Base-by-base conservation (phyloP, 768 basidiomycete genomes). In the Lactarius trivialis region DNA sequence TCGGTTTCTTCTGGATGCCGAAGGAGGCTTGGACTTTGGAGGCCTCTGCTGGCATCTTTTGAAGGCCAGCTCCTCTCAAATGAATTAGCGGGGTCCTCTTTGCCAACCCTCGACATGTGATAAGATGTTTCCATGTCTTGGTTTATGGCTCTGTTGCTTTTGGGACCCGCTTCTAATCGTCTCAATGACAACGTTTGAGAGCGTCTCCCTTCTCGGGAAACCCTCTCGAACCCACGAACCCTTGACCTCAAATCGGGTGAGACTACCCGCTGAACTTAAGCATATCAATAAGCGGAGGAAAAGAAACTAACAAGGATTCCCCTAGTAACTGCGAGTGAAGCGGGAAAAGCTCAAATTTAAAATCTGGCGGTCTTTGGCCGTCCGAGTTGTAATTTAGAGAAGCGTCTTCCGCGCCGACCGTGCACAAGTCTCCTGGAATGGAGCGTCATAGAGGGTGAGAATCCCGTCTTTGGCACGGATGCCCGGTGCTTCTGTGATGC, bases 221-320 rank as follows among this genome's bases (percentile, higher is more conserved):
- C 60, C 53, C 66, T 69, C 70, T 56, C 64, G 34, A 61, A 61
- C 54, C 65, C 65, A 70, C 76, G 76, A 24, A 43, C 52, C 45
- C 48, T 65, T 82, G 85, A 84, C 83, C 85, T 87, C 85, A 85
- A 85, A 85, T 86, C 84, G 84, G 83, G 84, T 81, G 83, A 83
- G 85, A 84, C 79, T 86, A 87, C 86, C 85, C 82, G 81, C 85
- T 85, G 84, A 86, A 87, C 83, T 87, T 87, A 86, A 87, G 86
- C 85, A 86, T 86, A 87, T 87, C 83, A 88, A 85, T 86, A 86
- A 88, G 86, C 82, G 82, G 85, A 87, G 86, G 86, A 87, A 87
- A 88, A 88, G 86, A 86, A 88, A 88, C 85, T 86, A 88, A 88
- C 86, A 82, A 85, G 85, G 86, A 86, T 87, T 88, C 83, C 84